Evolutionary conservation across 140 eudicot species (phyloP).

Genomic region (Oenanthe javanica): DNA sequence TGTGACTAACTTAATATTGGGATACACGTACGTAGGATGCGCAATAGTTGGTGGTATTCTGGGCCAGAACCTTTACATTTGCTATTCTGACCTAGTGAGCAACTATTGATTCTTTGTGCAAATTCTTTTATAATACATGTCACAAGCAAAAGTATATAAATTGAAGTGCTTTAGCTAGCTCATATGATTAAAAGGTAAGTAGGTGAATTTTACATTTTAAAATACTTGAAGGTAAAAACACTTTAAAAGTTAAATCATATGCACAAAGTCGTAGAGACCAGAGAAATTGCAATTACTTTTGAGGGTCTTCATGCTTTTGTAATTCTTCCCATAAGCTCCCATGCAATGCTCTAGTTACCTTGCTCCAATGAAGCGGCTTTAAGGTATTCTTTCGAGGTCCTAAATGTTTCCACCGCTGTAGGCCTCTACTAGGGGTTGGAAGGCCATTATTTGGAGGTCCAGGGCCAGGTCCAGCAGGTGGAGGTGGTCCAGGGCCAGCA

Average conservation of each 20-base stretch:
- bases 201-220: neutral
- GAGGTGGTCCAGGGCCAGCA: neutral
- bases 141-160: neutral
- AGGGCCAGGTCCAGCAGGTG: neutral
- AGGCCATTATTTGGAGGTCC: conserved; percentile 29
- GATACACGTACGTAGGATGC: neutral
- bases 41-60: neutral
- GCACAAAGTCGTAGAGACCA: neutral
- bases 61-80: neutral
- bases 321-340: conserved; percentile 96
- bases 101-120: no score
- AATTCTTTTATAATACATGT: neutral
- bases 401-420: conserved; percentile 30
- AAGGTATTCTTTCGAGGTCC: conserved; percentile 61
- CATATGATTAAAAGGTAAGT: neutral
- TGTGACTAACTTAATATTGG: neutral
- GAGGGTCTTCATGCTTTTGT: conserved; percentile 71
- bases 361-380: conserved; percentile 93
- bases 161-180: neutral
- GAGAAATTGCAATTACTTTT: conserved; percentile 30
- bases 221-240: neutral
- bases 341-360: conserved; percentile 72
- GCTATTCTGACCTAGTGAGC: no score
- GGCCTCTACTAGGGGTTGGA: conserved; percentile 6
- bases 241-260: neutral